phyloP scores from a whole-genome alignment of 1,139 yeast genomes.

The Ogataea hybrid region DNA sequence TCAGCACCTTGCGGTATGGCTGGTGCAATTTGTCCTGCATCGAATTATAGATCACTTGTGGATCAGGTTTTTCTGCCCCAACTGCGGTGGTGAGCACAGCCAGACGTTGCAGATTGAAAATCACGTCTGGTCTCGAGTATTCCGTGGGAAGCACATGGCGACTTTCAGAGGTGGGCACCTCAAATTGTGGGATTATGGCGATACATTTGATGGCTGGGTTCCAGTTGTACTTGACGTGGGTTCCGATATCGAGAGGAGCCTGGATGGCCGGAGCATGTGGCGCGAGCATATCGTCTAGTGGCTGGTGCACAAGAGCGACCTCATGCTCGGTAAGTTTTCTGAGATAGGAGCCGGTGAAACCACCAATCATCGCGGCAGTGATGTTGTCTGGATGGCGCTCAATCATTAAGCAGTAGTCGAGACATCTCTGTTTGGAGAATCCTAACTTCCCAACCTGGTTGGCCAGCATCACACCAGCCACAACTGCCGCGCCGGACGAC shows the following conservation, averaged over 20 bases:
- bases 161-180: constrained; percentile 87
- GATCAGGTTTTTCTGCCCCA: constrained; percentile 77
- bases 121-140: constrained; percentile 79
- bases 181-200: constrained; percentile 90
- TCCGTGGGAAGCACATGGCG: constrained; percentile 83
- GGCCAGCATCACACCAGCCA: constrained; percentile 93
- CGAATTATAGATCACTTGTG: constrained; percentile 82
- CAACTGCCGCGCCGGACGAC: constrained; percentile 98
- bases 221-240: constrained; percentile 85
- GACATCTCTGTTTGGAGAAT: constrained; percentile 73
- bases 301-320: constrained; percentile 71
- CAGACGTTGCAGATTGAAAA: constrained; percentile 80
- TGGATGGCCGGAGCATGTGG: constrained; percentile 70
- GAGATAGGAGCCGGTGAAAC: constrained; percentile 92
- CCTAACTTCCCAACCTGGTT: constrained; percentile 76
- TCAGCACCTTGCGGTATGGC: constrained; percentile 85
- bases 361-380: constrained; percentile 99
- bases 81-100: constrained; percentile 81
- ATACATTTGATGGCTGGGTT: constrained; percentile 78
- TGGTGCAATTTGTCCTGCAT: constrained; percentile 98
- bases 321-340: constrained; percentile 75
- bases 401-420: constrained; percentile 93
- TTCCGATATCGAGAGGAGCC: constrained; percentile 79
- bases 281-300: constrained; percentile 80
- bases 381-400: constrained; percentile 98